Base-by-base conservation (phyloP, 305 asterid species). In the Solanum hybrid region DNA sequence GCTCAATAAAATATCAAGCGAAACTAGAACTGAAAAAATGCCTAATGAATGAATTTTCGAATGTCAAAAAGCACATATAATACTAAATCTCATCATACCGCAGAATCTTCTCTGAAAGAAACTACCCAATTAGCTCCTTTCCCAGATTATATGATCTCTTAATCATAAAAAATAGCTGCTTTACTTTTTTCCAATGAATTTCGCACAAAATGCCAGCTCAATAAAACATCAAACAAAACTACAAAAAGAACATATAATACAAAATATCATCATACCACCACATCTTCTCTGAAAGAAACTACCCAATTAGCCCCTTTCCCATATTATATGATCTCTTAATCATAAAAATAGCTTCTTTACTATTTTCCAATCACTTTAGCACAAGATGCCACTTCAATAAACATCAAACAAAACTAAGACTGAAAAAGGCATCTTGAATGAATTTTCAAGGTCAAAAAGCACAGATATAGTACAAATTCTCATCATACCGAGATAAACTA, bases 101-200 rank as follows among this genome's bases (percentile, higher is more conserved):
- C 80, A 98, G 98, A 98, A 95, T 96, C 81, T 89, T 94, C 29
- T 36, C 92, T 91, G 85, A 16, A 64, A 32, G 66, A 69, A 36
- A 71, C 69, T 24, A 40, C 22, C 24, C 32, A 40, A 80, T 80
- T 27, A 80, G 86, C 36, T 40, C 80, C 11, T 71, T 27, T 12
- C 34, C 35, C 22, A 27, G 4, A 72, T 26, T 6, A 72, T 72
- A 27, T 12, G 4, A 72, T 27, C 34, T 27, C 78, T 72, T 27
- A 72, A 27, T 13, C 35, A 72, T 72, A 1, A 71, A 64, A 24
- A 69, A 24, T 69, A 17, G 81, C 40, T 32, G 26, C 7, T 3
- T 32, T 32, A 32, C 40, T 8, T n/a, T 69, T 69, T 32, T 76
- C 81, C 36, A 76, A 75, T 75, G 24, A 40, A 81, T 26, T 80